Percentiles rank a stretch among this genome's conserved stretches.
phyloP scores from a whole-genome alignment of 495 filamentous ascomycete species.

The Penicillium atrosanguineum region DNA sequence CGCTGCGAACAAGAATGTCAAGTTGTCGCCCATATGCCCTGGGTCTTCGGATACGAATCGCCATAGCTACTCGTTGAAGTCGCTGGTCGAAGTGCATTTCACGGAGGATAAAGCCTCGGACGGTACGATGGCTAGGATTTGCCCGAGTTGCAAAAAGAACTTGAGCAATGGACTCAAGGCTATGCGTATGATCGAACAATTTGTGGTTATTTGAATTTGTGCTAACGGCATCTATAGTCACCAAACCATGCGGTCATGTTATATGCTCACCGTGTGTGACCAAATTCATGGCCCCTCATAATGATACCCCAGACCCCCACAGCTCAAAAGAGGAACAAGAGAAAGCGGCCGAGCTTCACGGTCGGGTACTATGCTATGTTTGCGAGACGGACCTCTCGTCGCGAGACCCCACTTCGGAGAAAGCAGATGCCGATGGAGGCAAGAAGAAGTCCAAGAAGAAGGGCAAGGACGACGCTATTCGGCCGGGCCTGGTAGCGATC shows the following conservation, averaged over 20 bases:
- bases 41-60: conserved; percentile 65
- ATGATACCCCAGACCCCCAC: conserved; percentile 61
- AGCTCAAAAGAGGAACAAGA: conserved; percentile 52
- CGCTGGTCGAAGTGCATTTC: conserved; percentile 76
- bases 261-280: conserved; percentile 84
- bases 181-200: conserved; percentile 49
- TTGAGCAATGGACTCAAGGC: conserved; percentile 82
- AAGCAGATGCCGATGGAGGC: conserved; percentile 17
- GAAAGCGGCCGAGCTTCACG: conserved; percentile 34
- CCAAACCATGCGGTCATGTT: conserved; percentile 92
- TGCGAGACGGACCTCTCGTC: conserved; percentile 73
- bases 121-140: conserved; percentile 59
- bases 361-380: conserved; percentile 72
- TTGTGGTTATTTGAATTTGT: background rate
- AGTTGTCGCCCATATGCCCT: conserved; percentile 76
- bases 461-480: conserved; percentile 44
- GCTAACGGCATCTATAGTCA: conserved; percentile 43
- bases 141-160: conserved; percentile 84
- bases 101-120: conserved; percentile 62
- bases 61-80: conserved; percentile 81
- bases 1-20: conserved; percentile 56
- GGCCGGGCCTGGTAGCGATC: conserved; percentile 78
- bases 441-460: conserved; percentile 47
- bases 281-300: conserved; percentile 75
- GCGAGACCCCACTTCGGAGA: conserved; percentile 5